A percentile compares a stretch with the other conserved stretches of the same genome.
These are phyloP conservation scores for Rhinocladiella similis DNA, from an alignment of 2,329 filamentous ascomycete genomes.

Conservation along the genomic window DNA sequence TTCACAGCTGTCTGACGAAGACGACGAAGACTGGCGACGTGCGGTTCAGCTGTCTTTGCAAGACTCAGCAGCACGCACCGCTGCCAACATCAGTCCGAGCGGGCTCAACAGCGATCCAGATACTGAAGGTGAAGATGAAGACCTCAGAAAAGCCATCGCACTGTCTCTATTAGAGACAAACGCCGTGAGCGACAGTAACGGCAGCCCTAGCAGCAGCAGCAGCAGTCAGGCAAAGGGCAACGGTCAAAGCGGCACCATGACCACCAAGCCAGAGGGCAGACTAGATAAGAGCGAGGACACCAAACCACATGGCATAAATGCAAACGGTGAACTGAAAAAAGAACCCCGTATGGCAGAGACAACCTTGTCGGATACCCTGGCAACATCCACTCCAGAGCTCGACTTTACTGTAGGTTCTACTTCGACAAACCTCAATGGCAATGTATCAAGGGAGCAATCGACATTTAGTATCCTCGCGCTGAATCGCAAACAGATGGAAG, in stretches of 20 bases:
- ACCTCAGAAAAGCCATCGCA: constrained; percentile 35
- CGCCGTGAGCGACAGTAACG: background rate
- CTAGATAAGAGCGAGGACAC: background rate
- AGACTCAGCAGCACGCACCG: no score
- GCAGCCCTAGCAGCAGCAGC: background rate
- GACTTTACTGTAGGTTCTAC: background rate
- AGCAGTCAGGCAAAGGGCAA: background rate
- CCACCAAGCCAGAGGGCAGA: background rate
- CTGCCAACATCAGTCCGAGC: background rate
- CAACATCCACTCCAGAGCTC: background rate
- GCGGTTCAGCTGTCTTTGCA: no score
- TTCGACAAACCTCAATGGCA: background rate
- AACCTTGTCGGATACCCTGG: background rate
- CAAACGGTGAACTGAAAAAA: no score
- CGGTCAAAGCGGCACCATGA: background rate
- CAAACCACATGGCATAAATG: no score
- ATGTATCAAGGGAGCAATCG: no score
- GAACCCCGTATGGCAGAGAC: no score
- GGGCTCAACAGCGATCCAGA: no score
- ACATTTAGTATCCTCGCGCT: constrained; percentile 48
- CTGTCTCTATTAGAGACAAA: constrained; percentile 31
- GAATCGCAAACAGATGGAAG: constrained; percentile 81
- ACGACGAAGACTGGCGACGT: background rate
- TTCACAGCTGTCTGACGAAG: constrained; percentile 10
- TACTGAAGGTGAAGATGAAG: constrained; percentile 33